Base-by-base conservation (phyloP, 2,329 filamentous ascomycete species). In the Sarocladium kiliense region DNA sequence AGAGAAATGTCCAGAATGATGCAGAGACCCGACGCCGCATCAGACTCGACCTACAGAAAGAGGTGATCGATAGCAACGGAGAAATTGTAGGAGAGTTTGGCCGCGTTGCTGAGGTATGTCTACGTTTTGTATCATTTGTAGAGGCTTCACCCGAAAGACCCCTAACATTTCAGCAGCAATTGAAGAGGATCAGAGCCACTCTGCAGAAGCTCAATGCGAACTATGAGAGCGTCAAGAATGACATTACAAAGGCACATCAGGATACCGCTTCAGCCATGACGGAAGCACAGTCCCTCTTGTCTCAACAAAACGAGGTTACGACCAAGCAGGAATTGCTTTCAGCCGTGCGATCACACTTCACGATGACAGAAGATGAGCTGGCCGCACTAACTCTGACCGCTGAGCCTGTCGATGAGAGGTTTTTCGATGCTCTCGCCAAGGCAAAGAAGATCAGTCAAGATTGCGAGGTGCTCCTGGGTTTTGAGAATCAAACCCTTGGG, bases 51-150 rank as follows among this genome's bases (percentile, higher is more conserved):
- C 79, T 96, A 1, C 91, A 97, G 67, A 93, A 88, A 68, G 92
- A 97, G 66, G 89, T 97, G 36, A 92, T 97, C 56, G 84, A 93
- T 60, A 91, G 88, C 71, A 97, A 97, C 82, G 91, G 89, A 51
- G 84, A 90, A 60, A 89, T 97, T 59, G 84, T 97, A 57, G 78
- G 83, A 54, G 91, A 96, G 66, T 97, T 97, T 71, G 90, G 91
- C 34, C 81, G 85, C 55, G 91, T 99, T 60, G 90, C 92, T 27
- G 89, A 95, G 79, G 89, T 93, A 71, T 67, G 79, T 66, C 56
- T 44, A 21, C 14, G n/a, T 45, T 21, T n/a, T 37, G 58, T 21
- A 57, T 23, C 55, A 7, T 53, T 10, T 21, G 45, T 55, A 42
- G n/a, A n/a, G n/a, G n/a, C n/a, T 58, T 60, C 64, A 68, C 72